Base-by-base conservation (phyloP, 352 stramenopile genomes). In the Phytophthora crassamura region DNA sequence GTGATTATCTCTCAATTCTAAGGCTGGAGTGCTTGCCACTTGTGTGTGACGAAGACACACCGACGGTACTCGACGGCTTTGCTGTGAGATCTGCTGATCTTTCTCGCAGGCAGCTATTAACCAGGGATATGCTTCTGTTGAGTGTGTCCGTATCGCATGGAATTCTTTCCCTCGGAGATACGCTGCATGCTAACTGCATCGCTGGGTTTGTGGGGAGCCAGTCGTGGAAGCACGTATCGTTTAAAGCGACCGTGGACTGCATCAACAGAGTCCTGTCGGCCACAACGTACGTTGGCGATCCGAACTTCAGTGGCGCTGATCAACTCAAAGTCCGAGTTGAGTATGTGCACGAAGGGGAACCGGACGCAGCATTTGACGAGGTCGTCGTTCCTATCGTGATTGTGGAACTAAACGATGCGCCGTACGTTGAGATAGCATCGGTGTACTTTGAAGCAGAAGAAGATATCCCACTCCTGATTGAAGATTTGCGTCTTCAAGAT, bases 401-500 rank as follows among this genome's bases (percentile, higher is more conserved):
- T 0, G 22, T 53, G 5, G 72, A 86, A 35, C 38, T 89, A 41
- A 94, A 94, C 48, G 85, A 93, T 51, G 85, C 82, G 3, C 86
- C 86, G n/a, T 92, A 76, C 58, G 58, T 86, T 69, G 41, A 59
- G 28, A 15, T 59, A 22, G 4, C 50, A 12, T 64, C 39, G 10
- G 57, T 77, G 20, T 79, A 80, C 40, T 91, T 88, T 63, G 69
- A 84, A 42, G 70, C 61, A 3, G 53, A 74, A 2, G 86, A 94
- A 68, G 82, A 93, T 67, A 32, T 74, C 4, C 63, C 80, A 12
- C 61, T 90, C 5, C 28, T 88, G 6, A 69, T 93, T 10, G 34
- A 41, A 1, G 68, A 86, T 25, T 64, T 94, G 2, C 38, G 10
- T 5, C 53, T 90, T 33, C 54, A 76, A 22, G 84, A 94, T 50